phyloP scores from a whole-genome alignment of 352 stramenopile genomes.

The Phytophthora tentaculata region DNA sequence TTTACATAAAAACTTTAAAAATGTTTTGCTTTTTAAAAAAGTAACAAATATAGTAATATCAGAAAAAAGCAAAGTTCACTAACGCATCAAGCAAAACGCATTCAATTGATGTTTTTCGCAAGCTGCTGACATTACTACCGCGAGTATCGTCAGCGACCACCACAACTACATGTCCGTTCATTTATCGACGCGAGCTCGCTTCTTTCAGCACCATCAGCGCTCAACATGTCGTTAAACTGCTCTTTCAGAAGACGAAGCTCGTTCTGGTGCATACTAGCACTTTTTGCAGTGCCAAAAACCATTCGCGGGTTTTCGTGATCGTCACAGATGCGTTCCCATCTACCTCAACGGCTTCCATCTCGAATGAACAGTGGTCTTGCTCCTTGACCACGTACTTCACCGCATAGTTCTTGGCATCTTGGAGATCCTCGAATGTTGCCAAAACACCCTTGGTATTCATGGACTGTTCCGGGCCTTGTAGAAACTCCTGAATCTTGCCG shows the following conservation, averaged over 20 bases:
- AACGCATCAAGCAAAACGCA: too few species aligned
- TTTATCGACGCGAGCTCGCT: not conserved
- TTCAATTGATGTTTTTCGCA: too few species aligned
- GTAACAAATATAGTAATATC: too few species aligned
- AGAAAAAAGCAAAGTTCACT: too few species aligned
- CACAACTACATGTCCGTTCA: too few species aligned
- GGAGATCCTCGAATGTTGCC: not conserved
- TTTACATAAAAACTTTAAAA: too few species aligned
- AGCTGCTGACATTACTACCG: too few species aligned
- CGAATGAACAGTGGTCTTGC: constrained; percentile 6
- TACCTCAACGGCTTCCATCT: not conserved
- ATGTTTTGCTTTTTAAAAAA: too few species aligned
- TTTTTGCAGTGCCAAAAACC: constrained; percentile 1
- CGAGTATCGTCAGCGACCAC: too few species aligned
- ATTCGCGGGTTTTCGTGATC: constrained; percentile 13
- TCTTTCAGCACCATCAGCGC: not conserved
- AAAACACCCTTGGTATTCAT: constrained; percentile 17
- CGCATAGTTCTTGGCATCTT: constrained; percentile 11
- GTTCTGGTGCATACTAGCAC: not conserved
- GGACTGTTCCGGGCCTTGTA: constrained; percentile 15
- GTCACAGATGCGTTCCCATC: not conserved
- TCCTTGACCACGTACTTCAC: not conserved
- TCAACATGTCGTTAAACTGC: not conserved
- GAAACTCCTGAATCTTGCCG: constrained; percentile 21
- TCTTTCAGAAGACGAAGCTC: constrained; percentile 2